Conservation (phyloP, 768 basidiomycete species). For the Boletus insuetus region DNA sequence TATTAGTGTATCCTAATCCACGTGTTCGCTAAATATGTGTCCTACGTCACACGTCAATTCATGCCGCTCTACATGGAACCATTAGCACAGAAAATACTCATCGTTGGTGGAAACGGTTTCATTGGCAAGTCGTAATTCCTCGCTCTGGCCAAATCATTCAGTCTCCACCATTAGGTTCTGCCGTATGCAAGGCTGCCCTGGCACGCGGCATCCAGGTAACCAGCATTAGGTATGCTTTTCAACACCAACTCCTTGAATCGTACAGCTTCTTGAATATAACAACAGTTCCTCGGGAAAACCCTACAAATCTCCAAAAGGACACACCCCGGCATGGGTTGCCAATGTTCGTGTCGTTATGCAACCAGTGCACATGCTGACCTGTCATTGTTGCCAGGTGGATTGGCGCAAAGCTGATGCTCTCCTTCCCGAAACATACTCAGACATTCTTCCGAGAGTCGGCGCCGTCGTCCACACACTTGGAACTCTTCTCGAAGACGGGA, state of each 20-base stretch:
- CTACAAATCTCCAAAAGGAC: slow-evolving; percentile 86
- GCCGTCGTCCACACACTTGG: slow-evolving; percentile 95
- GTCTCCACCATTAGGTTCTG: slow-evolving; percentile 65
- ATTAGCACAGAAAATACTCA: slow-evolving; percentile 66
- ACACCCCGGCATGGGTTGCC: slow-evolving; percentile 80
- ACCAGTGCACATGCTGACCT: slow-evolving; percentile 5
- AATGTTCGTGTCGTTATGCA: slow-evolving; percentile 46
- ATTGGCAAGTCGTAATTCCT: slow-evolving; percentile 56
- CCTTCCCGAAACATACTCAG: slow-evolving; percentile 65
- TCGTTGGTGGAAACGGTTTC: slow-evolving; percentile 98
- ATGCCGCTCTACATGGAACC: slow-evolving; percentile 15
- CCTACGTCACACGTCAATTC: background rate
- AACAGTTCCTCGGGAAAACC: slow-evolving; percentile 82
- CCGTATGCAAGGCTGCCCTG: slow-evolving; percentile 87
- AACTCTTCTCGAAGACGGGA: slow-evolving; percentile 75
- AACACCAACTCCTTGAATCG: background rate
- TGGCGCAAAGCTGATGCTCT: slow-evolving; percentile 89
- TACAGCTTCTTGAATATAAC: background rate
- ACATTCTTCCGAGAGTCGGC: slow-evolving; percentile 60
- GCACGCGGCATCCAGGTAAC: slow-evolving; percentile 82
- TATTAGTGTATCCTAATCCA: slow-evolving; percentile 2
- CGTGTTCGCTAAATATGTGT: background rate
- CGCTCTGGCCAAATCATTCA: background rate
- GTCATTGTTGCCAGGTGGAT: slow-evolving; percentile 55
- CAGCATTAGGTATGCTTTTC: slow-evolving; percentile 67